Percentiles rank a stretch among this genome's conserved stretches.
Evolutionary conservation across 441 rosid species (phyloP).

Genomic region (Syzygium syzygioides): DNA sequence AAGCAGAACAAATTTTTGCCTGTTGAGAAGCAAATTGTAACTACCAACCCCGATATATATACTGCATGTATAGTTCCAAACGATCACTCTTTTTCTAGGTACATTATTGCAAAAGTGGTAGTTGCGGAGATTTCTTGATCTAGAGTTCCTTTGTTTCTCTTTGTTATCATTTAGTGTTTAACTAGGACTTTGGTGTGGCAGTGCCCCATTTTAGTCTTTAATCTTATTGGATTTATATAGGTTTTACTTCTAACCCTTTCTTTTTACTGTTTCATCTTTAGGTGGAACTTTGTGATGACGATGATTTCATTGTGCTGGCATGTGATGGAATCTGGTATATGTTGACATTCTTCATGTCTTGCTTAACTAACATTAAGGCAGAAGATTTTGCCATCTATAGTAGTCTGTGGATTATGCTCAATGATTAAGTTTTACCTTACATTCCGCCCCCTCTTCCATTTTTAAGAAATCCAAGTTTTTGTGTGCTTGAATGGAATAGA

Average conservation of each 20-base stretch:
- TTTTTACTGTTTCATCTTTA: too few species aligned
- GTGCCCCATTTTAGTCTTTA: background rate
- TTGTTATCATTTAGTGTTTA: background rate
- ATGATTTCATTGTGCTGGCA: slow-evolving; percentile 88
- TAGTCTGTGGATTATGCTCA: background rate
- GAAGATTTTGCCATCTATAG: background rate
- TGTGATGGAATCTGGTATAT: slow-evolving; percentile 84
- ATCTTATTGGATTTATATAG: background rate
- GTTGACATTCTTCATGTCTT: background rate
- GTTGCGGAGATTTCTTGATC: background rate
- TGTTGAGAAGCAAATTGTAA: too few species aligned
- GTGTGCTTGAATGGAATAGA: background rate
- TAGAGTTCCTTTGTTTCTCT: background rate
- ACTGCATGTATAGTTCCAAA: slow-evolving; percentile 28
- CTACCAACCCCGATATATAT: slow-evolving; percentile 74
- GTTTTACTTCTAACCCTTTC: slow-evolving; percentile 22
- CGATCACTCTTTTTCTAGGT: background rate
- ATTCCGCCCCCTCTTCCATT: background rate
- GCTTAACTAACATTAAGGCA: background rate
- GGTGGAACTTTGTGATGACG: slow-evolving; percentile 85
- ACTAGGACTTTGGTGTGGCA: background rate
- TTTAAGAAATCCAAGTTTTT: background rate
- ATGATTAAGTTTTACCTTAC: background rate
- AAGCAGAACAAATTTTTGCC: too few species aligned
- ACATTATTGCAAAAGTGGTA: background rate